These are phyloP conservation scores for Boletus mariae DNA, from an alignment of 1,284 basidiomycete species.

Conservation along the genomic window DNA sequence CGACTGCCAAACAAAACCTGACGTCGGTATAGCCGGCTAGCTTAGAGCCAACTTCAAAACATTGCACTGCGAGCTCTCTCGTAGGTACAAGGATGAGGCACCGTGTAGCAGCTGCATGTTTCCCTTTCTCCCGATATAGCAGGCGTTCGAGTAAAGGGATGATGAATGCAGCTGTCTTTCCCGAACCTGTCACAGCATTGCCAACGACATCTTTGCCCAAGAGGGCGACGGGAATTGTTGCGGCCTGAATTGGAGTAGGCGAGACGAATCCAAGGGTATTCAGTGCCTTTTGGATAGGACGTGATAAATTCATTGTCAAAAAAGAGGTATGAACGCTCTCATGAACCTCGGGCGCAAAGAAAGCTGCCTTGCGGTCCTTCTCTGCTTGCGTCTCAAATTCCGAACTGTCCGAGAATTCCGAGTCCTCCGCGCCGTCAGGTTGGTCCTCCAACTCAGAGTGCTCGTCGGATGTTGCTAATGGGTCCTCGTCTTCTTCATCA, in stretches of 20 bases:
- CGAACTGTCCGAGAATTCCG: constrained; percentile 34
- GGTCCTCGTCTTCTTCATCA: constrained; percentile 38
- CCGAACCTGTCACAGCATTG: constrained; percentile 91
- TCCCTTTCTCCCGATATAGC: constrained; percentile 83
- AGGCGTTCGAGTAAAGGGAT: constrained; percentile 92
- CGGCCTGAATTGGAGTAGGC: constrained; percentile 94
- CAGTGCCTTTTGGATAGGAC: constrained; percentile 84
- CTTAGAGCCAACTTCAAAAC: constrained; percentile 86
- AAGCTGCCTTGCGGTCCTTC: constrained; percentile 71
- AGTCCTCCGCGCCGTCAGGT: constrained; percentile 31
- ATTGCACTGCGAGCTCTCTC: constrained; percentile 92
- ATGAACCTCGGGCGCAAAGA: constrained; percentile 67
- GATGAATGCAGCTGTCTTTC: constrained; percentile 96
- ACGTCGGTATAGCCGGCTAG: constrained; percentile 87
- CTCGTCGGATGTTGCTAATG: constrained; percentile 45
- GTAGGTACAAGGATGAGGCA: constrained; percentile 93
- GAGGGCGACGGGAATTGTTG: constrained; percentile 89
- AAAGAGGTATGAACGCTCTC: constrained; percentile 64
- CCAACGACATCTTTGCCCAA: constrained; percentile 95
- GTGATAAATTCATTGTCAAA: constrained; percentile 83
- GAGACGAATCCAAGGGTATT: constrained; percentile 76
- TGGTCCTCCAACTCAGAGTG: constrained; percentile 13
- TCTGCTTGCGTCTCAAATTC: constrained; percentile 41
- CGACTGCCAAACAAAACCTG: constrained; percentile 84
- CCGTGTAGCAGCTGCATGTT: constrained; percentile 84